These are phyloP conservation scores for Calonectria naviculata DNA, from an alignment of 2,329 filamentous ascomycete genomes.

Conservation along the genomic window DNA sequence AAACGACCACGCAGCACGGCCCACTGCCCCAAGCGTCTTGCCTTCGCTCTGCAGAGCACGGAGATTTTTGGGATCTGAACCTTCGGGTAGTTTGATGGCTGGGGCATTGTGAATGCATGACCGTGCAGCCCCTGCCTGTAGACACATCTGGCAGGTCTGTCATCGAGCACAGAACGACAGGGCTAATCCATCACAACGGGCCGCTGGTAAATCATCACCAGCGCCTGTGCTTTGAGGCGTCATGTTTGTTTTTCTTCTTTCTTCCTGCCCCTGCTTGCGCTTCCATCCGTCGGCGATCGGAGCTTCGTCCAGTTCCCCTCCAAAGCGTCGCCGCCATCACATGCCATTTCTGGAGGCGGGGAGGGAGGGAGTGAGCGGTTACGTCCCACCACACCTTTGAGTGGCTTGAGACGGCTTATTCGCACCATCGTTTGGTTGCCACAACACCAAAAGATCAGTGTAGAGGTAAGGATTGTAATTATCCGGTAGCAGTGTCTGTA, in stretches of 20 bases:
- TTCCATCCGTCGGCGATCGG: slow-evolving; percentile 3
- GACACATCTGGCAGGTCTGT: slow-evolving; percentile 3
- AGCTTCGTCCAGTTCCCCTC: neutral
- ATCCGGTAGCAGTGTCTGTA: slow-evolving; percentile 8
- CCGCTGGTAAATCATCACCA: slow-evolving; percentile 3
- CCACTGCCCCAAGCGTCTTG: slow-evolving; percentile 23
- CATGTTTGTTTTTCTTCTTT: neutral
- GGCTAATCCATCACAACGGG: slow-evolving; percentile 5
- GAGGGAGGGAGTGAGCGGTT: neutral
- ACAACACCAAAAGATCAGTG: neutral
- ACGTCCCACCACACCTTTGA: slow-evolving; percentile 10
- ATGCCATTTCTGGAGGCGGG: slow-evolving; percentile 6
- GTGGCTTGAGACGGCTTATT: slow-evolving; percentile 9
- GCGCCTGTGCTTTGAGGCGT: neutral
- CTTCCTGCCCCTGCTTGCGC: neutral
- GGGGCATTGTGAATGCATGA: slow-evolving; percentile 34
- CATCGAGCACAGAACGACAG: slow-evolving; percentile 10
- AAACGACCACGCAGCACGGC: slow-evolving; percentile 16
- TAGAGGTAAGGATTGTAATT: slow-evolving; percentile 4
- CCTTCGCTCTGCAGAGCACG: slow-evolving; percentile 7
- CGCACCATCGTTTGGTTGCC: neutral
- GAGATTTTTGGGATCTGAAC: slow-evolving; percentile 7
- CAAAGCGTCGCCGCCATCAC: slow-evolving; percentile 6
- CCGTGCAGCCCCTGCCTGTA: slow-evolving; percentile 30
- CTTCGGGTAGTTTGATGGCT: slow-evolving; percentile 11